A percentile compares a stretch with the other conserved stretches of the same genome.
These are phyloP conservation scores for Cicer cuneatum DNA, from an alignment of 306 rosid species.

Conservation along the genomic window DNA sequence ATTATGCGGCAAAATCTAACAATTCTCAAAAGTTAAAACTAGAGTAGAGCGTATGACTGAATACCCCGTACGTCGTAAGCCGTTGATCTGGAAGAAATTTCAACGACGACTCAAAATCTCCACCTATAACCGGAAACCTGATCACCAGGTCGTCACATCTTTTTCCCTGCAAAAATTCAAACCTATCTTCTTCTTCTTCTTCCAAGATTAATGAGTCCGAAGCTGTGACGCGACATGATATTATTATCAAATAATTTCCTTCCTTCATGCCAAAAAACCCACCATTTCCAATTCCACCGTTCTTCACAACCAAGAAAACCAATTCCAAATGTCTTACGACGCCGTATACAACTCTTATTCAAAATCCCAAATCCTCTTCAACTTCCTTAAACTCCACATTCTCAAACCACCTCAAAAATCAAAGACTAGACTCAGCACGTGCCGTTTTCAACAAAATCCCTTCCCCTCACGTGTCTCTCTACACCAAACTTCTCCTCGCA, in stretches of 20 bases:
- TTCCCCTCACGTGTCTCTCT: constrained; percentile 53
- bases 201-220: neutral
- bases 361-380: neutral
- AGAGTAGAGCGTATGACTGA: too few species aligned
- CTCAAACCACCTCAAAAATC: constrained; percentile 54
- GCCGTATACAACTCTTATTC: constrained; percentile 2
- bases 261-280: constrained; percentile 12
- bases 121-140: too few species aligned
- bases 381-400: constrained; percentile 32
- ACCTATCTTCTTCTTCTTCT: neutral
- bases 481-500: constrained; percentile 57
- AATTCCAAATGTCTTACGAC: neutral
- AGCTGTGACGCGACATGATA: too few species aligned
- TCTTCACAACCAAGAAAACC: neutral
- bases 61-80: too few species aligned
- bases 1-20: too few species aligned
- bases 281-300: neutral
- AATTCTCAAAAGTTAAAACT: too few species aligned
- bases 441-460: constrained; percentile 54
- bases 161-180: neutral
- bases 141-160: too few species aligned
- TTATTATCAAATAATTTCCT: neutral
- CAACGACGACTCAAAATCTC: too few species aligned
- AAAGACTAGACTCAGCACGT: constrained; percentile 61
- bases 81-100: too few species aligned